Percentiles rank a stretch among this genome's conserved stretches.
phyloP scores from a whole-genome alignment of 2,329 filamentous ascomycete species.

The Colletotrichum sp. region DNA sequence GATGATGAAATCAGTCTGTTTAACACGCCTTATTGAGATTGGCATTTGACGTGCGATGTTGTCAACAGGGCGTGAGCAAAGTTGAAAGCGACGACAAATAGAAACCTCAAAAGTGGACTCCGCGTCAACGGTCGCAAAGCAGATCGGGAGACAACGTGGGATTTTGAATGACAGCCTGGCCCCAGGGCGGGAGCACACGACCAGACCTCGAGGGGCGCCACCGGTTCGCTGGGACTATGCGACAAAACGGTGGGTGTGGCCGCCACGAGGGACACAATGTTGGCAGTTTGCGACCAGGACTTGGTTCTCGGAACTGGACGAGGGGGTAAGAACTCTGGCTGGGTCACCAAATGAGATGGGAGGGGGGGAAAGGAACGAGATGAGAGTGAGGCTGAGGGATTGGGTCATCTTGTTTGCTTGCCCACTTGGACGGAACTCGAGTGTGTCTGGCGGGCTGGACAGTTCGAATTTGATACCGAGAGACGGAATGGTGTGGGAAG shows the following conservation, averaged over 20 bases:
- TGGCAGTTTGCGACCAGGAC: background rate
- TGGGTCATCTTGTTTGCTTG: background rate
- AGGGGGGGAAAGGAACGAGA: background rate
- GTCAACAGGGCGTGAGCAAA: background rate
- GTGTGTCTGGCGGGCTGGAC: background rate
- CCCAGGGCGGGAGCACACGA: background rate
- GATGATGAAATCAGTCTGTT: background rate
- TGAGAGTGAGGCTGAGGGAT: background rate
- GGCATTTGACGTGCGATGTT: background rate
- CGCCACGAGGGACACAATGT: background rate
- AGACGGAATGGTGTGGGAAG: background rate
- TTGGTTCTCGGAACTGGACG: background rate
- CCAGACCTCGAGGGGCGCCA: background rate
- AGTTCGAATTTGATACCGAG: background rate
- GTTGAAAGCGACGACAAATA: conserved; percentile 1
- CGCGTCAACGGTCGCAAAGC: background rate
- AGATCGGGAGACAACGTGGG: background rate
- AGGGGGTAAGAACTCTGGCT: background rate
- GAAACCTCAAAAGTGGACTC: conserved; percentile 5
- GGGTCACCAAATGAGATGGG: background rate
- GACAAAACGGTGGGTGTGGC: background rate
- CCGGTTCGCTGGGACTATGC: background rate
- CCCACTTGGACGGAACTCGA: background rate
- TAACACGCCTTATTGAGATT: conserved; percentile 1
- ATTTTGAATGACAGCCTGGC: background rate